Percentiles rank a stretch among this genome's conserved stretches.
phyloP scores from a whole-genome alignment of 2,329 filamentous ascomycete genomes.

The Exserohilum turcica region DNA sequence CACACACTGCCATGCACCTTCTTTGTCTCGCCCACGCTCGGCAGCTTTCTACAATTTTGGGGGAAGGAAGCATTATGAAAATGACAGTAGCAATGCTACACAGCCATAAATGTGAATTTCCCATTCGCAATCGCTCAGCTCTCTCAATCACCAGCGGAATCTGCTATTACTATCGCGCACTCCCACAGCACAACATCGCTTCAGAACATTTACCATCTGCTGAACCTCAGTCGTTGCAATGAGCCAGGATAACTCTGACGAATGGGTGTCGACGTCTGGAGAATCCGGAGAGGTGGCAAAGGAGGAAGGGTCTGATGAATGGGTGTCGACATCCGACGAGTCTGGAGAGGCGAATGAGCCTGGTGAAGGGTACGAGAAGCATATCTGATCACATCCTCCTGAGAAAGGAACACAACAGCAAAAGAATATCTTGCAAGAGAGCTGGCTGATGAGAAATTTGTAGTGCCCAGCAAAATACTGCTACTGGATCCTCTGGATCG shows the following conservation, averaged over 20 bases:
- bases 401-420: not conserved
- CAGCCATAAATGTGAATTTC: not conserved
- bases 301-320: slow-evolving; percentile 2
- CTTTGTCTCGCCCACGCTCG: not conserved
- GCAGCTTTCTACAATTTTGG: not conserved
- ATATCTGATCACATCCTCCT: not conserved
- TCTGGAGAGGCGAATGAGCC: not conserved
- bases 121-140: not conserved
- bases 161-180: not conserved
- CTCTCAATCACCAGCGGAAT: not conserved
- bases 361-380: not conserved
- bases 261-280: slow-evolving; percentile 2
- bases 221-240: not conserved
- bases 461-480: not conserved
- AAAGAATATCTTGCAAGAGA: not conserved
- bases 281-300: not conserved
- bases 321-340: not conserved
- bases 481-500: not conserved
- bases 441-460: not conserved
- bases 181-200: not conserved
- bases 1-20: not conserved
- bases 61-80: not conserved
- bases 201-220: not conserved
- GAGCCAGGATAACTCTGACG: slow-evolving; percentile 3
- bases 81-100: not conserved